Evolutionary conservation across 2,329 filamentous ascomycete genomes (phyloP), one percentile per base, ranked within the genome.

Genomic region (Alternaria solani): DNA sequence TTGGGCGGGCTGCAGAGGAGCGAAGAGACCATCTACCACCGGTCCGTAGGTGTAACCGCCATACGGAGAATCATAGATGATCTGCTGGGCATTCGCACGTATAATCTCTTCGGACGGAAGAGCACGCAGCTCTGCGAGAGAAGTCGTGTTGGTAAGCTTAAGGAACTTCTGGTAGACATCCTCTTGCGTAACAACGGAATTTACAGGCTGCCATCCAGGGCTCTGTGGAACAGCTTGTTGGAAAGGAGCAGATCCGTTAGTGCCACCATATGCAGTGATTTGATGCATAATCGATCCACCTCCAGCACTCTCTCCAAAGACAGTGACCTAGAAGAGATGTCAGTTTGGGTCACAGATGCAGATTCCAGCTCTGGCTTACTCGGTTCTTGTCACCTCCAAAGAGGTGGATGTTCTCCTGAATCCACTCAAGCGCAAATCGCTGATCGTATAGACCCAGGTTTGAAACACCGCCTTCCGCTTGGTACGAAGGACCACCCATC

Each of bases 261-360:
- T 28, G 3, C 78, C 78, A 12, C 78, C 78, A 41, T 78, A 80
- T 7, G 78, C 78, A 4, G 78, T 79, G 53, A 80, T 78, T 47
- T 80, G 78, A 51, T 79, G 78, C 73, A 79, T 75, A 55, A 80
- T 78, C 42, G 64, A 70, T 7, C 77, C 78, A 14, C 74, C 78
- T 36, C 78, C 78, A 38, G 78, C 78, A 12, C 69, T 74, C 52
- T 80, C 77, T 16, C 78, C 78, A 34, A 79, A 69, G 2, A 80
- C 67, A 0, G 78, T 80, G 2, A 60, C 57, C 57, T 60, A 20
- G 23, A 30, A 20, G 32, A 18, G 18, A 28, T 25, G 41, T 60
- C 20, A 60, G 32, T 49, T 9, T 14, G 30, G 42, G 14, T 14
- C 23, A 7, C 16, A 49, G 2, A 32, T 16, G 1, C 23, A 32